These are phyloP conservation scores for Flaveria brownii DNA, from an alignment of 129 eudicot genomes.

Conservation along the genomic window DNA sequence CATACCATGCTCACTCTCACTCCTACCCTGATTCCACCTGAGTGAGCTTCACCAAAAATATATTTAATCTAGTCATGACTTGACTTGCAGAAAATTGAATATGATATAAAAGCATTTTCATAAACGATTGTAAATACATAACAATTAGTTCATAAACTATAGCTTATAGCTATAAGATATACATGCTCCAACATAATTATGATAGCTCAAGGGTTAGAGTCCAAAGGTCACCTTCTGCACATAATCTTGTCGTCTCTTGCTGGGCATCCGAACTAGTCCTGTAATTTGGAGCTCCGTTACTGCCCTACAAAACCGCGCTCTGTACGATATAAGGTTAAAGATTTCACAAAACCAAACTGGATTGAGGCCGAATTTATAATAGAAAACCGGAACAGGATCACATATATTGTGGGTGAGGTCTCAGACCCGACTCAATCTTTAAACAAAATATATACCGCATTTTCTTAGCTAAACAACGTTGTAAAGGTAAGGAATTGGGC, in stretches of 20 bases:
- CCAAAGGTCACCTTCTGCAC: constrained; percentile 97
- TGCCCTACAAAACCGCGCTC: constrained; percentile 94
- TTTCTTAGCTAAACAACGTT: no score
- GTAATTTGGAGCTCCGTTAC: constrained; percentile 84
- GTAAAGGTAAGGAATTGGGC: no score
- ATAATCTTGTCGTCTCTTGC: constrained; percentile 90
- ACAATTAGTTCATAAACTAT: not conserved
- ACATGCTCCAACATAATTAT: not conserved
- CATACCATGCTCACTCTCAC: no score
- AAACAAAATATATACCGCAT: no score
- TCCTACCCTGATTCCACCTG: no score
- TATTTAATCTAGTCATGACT: no score
- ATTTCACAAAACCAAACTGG: constrained; percentile 16
- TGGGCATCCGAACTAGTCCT: constrained; percentile 88
- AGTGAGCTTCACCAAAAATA: no score
- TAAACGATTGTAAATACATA: not conserved
- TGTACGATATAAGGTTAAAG: constrained; percentile 44
- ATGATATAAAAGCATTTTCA: not conserved
- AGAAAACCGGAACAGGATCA: no score
- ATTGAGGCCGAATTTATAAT: not conserved
- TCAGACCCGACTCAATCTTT: no score
- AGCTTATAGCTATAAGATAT: constrained; percentile 3
- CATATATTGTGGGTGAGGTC: no score
- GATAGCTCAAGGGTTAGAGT: constrained; percentile 30
- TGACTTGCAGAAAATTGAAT: not conserved